Base-by-base conservation (phyloP, 2,329 filamentous ascomycete species). In the Rhynchosporium agropyri region DNA sequence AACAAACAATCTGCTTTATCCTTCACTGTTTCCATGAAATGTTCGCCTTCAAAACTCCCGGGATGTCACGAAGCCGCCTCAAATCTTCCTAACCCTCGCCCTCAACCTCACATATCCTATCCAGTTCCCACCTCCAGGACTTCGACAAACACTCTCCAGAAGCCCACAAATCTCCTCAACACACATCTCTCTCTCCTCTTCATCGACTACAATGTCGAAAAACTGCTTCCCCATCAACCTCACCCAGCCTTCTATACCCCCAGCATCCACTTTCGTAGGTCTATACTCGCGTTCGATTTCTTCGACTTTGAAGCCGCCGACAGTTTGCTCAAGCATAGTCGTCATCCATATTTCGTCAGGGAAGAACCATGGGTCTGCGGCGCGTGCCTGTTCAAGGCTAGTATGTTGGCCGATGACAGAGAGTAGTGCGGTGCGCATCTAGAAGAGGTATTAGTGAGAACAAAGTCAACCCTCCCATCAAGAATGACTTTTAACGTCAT, bases 351-450 rank as follows among this genome's bases (percentile, higher is more conserved):
- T 73, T 70, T 87, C 85, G 66, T 87, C 85, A 0, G 88, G 86
- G 73, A 91, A 91, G 74, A 89, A 91, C 89, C 89, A 91, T 4
- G 89, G 88, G 65, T 83, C 82, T 0, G 77, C 79, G 13, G 78
- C 79, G 26, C 77, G 65, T 0, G 83, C 83, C 9, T 76, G 74
- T n/a, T 76, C 70, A 1, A 87, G 67, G 0, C 83, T 77, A 0
- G 86, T 72, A 0, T 84, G 81, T 1, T 81, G 78, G 1, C 76
- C 74, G 0, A 89, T 76, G 1, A 81, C 81, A 15, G 79, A 77
- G 3, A 87, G 75, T 7, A 89, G 76, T 1, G 84, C 84, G 0
- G 83, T 78, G 33, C 84, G 80, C 68, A 89, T 81, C 61, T 62
- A 20, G 20, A 20, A 1, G 20, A 20, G 20, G 20, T 1, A 20